These are phyloP conservation scores for Mimosa pudica DNA, from an alignment of 306 rosid species.

Conservation along the genomic window DNA sequence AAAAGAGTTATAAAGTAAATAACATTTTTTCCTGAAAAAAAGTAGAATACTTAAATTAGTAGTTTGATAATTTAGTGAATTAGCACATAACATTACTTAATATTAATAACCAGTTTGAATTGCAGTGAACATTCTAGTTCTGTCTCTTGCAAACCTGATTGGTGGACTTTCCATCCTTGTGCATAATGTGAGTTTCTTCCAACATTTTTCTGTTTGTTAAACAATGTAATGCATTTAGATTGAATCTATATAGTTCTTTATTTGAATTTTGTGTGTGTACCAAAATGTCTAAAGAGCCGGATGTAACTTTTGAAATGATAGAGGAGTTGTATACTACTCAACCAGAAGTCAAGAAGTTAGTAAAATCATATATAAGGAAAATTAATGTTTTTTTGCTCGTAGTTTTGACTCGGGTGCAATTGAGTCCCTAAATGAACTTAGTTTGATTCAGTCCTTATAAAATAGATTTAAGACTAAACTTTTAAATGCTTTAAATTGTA, in stretches of 20 bases:
- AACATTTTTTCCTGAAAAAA: background rate
- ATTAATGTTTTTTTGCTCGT: too few species aligned
- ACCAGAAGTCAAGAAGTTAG: background rate
- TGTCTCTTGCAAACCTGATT: slow-evolving; percentile 78
- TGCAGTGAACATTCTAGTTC: slow-evolving; percentile 73
- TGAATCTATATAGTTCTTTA: background rate
- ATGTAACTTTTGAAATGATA: background rate
- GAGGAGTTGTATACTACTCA: background rate
- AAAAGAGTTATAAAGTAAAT: background rate
- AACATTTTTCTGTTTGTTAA: background rate
- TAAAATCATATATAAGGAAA: background rate
- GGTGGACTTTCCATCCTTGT: slow-evolving; percentile 71
- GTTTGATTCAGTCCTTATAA: too few species aligned
- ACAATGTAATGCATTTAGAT: background rate
- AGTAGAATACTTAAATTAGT: background rate
- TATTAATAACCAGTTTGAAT: background rate
- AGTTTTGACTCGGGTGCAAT: too few species aligned
- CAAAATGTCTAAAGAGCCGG: background rate
- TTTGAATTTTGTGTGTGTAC: background rate
- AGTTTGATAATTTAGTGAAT: background rate
- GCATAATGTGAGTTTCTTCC: slow-evolving; percentile 60
- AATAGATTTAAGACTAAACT: too few species aligned
- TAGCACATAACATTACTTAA: background rate
- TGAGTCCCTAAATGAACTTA: too few species aligned
- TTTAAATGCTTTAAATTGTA: too few species aligned